Evolutionary conservation across 495 filamentous ascomycete species (phyloP).

Genomic region (Aspergillus egyptiacus): DNA sequence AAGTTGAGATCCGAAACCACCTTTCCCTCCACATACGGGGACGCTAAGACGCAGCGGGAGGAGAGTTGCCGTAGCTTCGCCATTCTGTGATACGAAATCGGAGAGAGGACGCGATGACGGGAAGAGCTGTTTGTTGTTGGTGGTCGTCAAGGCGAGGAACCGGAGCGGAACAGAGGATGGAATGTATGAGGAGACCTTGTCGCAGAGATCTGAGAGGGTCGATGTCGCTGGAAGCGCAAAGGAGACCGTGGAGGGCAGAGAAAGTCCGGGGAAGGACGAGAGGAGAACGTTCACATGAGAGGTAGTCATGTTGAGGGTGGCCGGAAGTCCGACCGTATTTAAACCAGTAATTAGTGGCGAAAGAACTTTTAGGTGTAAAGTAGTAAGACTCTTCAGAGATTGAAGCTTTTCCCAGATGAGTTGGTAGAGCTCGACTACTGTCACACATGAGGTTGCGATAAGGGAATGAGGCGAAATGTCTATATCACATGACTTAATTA

Average conservation of each 20-base stretch:
- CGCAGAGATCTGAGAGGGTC: conserved; percentile 58
- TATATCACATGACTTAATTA: neutral
- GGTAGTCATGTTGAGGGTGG: conserved; percentile 27
- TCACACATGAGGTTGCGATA: neutral
- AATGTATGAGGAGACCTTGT: conserved; percentile 57
- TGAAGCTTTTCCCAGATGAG: neutral
- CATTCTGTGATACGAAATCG: conserved; percentile 21
- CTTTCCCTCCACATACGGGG: conserved; percentile 82
- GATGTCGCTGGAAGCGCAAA: conserved; percentile 61
- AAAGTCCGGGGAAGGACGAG: conserved; percentile 74
- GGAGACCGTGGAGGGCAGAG: conserved; percentile 69
- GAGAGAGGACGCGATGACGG: conserved; percentile 32
- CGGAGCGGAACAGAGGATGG: conserved; percentile 45
- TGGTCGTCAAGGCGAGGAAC: conserved; percentile 71
- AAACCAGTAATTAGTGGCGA: too few relatives aligned
- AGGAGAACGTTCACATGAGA: conserved; percentile 72
- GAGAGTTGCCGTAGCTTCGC: conserved; percentile 46
- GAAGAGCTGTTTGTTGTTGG: conserved; percentile 64
- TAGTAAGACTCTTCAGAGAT: too few relatives aligned
- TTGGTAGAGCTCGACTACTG: neutral
- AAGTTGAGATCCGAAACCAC: conserved; percentile 94
- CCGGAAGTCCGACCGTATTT: neutral
- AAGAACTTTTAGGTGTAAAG: too few relatives aligned
- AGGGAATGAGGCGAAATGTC: conserved; percentile 1
- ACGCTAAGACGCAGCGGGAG: conserved; percentile 74